These are phyloP conservation scores for Apiospora sp. DNA, from an alignment of 2,329 filamentous ascomycete species.

Conservation along the genomic window DNA sequence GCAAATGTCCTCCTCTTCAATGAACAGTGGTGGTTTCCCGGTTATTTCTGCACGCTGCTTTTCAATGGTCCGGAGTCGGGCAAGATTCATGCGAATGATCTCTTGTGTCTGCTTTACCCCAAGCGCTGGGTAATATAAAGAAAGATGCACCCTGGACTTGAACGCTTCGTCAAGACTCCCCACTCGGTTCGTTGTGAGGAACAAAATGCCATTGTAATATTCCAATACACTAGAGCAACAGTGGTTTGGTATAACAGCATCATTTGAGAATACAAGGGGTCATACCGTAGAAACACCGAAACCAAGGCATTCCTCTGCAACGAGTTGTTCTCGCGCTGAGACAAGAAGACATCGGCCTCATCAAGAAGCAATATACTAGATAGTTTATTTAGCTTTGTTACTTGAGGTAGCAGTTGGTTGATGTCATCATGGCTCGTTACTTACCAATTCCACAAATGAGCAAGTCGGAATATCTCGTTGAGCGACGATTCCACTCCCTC, in stretches of 20 bases:
- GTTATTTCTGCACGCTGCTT: neutral
- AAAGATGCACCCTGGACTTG: slow-evolving; percentile 40
- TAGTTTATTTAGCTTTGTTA: neutral
- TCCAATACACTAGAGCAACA: slow-evolving; percentile 1
- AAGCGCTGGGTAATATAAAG: slow-evolving; percentile 38
- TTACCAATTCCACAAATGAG: slow-evolving; percentile 22
- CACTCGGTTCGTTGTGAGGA: slow-evolving; percentile 47
- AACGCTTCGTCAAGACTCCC: slow-evolving; percentile 38
- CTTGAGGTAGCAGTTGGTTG: neutral
- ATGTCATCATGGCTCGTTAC: neutral
- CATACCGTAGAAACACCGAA: neutral
- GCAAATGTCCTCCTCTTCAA: neutral
- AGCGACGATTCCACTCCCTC: neutral
- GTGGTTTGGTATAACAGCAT: neutral
- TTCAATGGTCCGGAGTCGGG: neutral
- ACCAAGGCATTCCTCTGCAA: neutral
- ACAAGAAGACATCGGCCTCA: slow-evolving; percentile 13
- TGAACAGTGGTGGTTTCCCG: neutral
- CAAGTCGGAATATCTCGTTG: neutral
- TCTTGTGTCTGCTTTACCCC: neutral
- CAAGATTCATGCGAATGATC: neutral
- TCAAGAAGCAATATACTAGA: neutral
- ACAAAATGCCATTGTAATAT: slow-evolving; percentile 48
- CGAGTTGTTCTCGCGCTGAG: neutral
- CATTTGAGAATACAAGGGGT: too few species aligned